phyloP scores from a whole-genome alignment of 2,329 filamentous ascomycete genomes.

The Pezicula carpinea region DNA sequence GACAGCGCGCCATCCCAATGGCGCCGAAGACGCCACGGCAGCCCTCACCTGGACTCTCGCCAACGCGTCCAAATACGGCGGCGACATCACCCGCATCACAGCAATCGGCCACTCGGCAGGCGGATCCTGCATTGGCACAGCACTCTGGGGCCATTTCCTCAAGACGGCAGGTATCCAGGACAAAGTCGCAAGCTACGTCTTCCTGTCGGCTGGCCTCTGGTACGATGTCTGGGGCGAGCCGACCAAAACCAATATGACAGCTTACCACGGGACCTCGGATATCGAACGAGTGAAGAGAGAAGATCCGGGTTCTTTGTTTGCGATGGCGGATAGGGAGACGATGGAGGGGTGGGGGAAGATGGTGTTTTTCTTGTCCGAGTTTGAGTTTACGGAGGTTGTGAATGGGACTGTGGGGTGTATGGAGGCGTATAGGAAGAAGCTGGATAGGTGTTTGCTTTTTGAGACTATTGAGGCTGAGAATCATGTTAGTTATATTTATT shows the following conservation, averaged over 20 bases:
- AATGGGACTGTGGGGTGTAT: not conserved
- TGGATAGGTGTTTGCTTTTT: not conserved
- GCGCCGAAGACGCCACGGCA: not conserved
- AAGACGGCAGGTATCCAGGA: slow-evolving; percentile 1
- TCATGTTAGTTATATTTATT: slow-evolving; percentile 3
- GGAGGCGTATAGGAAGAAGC: not conserved
- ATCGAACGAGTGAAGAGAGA: not conserved
- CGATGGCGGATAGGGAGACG: not conserved
- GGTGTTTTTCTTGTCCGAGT: not conserved
- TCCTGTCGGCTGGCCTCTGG: slow-evolving; percentile 1
- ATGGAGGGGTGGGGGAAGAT: slow-evolving; percentile 2
- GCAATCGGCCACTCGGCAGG: slow-evolving; percentile 1
- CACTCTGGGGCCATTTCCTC: not conserved
- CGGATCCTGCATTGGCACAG: not conserved
- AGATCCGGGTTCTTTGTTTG: slow-evolving; percentile 1
- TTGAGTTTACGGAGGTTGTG: slow-evolving; percentile 1
- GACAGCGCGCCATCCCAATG: not conserved
- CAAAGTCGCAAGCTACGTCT: not conserved
- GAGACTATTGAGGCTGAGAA: slow-evolving; percentile 2
- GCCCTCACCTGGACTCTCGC: not conserved
- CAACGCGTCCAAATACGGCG: not conserved
- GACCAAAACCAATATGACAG: not conserved
- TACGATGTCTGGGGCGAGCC: slow-evolving; percentile 1
- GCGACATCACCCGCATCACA: not conserved
- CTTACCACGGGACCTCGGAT: not conserved